Percentiles rank a stretch among this genome's conserved stretches.
Conservation (phyloP, 2,329 filamentous ascomycete genomes). For the Hymenoscyphus repandus region DNA sequence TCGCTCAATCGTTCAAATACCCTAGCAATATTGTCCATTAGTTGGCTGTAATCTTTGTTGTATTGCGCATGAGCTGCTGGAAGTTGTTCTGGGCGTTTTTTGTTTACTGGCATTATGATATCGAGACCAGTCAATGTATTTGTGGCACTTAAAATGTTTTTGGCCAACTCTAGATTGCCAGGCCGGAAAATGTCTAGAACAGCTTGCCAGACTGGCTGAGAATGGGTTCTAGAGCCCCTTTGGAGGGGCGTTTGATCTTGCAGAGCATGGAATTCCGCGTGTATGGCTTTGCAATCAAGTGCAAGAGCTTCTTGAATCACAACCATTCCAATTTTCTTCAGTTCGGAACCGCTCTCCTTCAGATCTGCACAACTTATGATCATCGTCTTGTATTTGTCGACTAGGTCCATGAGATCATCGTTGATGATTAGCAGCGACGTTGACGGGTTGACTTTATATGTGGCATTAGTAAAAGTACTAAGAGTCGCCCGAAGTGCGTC, state of each 20-base stretch:
- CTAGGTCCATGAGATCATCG: constrained; percentile 55
- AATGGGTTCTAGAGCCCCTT: constrained; percentile 63
- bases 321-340: constrained; percentile 51
- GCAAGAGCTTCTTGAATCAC: constrained; percentile 63
- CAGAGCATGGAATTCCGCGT: constrained; percentile 63
- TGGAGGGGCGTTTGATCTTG: constrained; percentile 56
- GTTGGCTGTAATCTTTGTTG: constrained; percentile 64
- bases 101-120: constrained; percentile 45
- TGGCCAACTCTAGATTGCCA: constrained; percentile 67
- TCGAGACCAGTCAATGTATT: constrained; percentile 70
- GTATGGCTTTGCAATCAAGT: constrained; percentile 66
- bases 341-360: constrained; percentile 43
- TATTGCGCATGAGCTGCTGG: constrained; percentile 62
- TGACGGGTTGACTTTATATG: constrained; percentile 43
- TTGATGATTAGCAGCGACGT: constrained; percentile 59
- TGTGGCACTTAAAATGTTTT: constrained; percentile 55
- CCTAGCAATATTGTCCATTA: constrained; percentile 60
- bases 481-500: constrained; percentile 53
- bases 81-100: constrained; percentile 33
- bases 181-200: constrained; percentile 64
- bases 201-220: constrained; percentile 71
- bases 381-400: constrained; percentile 56
- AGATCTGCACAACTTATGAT: constrained; percentile 51
- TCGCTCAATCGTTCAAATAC: constrained; percentile 76
- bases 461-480: constrained; percentile 47